Conservation (phyloP, 306 rosid species). For the Lathyrus sativus region DNA sequence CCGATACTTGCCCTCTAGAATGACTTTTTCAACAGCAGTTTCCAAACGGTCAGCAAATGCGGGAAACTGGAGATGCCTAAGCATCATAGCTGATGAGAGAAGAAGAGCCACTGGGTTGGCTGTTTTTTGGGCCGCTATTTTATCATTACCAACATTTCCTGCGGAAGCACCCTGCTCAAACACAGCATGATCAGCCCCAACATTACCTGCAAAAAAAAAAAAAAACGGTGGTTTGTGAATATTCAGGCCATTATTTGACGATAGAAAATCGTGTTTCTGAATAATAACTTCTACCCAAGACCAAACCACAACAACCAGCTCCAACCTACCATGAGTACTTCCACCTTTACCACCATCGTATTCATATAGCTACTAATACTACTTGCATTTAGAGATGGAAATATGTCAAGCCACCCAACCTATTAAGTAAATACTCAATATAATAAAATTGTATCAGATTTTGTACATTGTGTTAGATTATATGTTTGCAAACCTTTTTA, state of each 20-base stretch:
- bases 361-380: neutral
- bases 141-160: conserved; percentile 82
- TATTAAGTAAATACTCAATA: neutral
- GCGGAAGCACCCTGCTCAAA: conserved; percentile 99
- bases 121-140: conserved; percentile 56
- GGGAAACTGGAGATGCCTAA: conserved; percentile 92
- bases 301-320: conserved; percentile 3
- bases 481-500: neutral
- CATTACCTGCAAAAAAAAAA: conserved; percentile 69
- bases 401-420: neutral
- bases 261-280: conserved; percentile 4
- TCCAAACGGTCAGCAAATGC: conserved; percentile 91
- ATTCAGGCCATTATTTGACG: neutral
- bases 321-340: conserved; percentile 1
- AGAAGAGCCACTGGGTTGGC: conserved; percentile 95
- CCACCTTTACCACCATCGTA: neutral
- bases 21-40: conserved; percentile 74
- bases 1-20: conserved; percentile 65
- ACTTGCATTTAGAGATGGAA: too few species aligned
- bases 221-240: neutral
- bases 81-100: conserved; percentile 96
- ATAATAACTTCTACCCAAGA: conserved; percentile 10
- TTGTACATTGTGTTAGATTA: neutral
- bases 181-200: conserved; percentile 86
- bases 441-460: too few species aligned